Evolutionary conservation across 176 grass and related monocot species (phyloP), one percentile per base, ranked within the genome.

Genomic region (Calamus simplicifolius): DNA sequence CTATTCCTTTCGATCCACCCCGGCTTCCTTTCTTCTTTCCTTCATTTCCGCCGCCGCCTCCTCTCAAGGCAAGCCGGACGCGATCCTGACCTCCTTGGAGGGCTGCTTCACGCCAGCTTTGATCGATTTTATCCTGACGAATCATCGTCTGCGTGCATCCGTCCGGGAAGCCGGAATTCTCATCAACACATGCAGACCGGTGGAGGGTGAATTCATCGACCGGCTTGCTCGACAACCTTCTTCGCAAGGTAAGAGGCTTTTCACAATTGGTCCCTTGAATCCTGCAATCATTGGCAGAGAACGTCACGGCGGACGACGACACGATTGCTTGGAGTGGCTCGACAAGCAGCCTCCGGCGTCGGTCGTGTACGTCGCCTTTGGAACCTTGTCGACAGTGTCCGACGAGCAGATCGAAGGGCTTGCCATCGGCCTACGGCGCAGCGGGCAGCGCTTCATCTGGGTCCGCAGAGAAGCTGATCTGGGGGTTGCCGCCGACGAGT

Each of bases 341-440:
- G 86, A 85, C 74, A 62, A 30, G 62, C 82, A 90, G 64, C 82
- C 78, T 1, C 56, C 57, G 16, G 53, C 48, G 2, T 85, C 82
- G 4, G 86, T 89, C 3, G 10, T 89, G n/a, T 85, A 89, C 51
- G 58, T 89, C n/a, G 82, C 81, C 1, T 89, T 85, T 72, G 86
- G 86, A 16, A 58, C 77, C 0, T 51, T 19, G 17, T 67, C 86
- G 4, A 54, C 74, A 27, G 29, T 85, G 5, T 54, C 77, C 3
- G 53, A 31, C 1, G 73, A 85, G 53, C 86, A 85, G 17, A 43
- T 78, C 51, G 31, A 57, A 6, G 64, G 85, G 57, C 71, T 89
- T 4, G 86, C 81, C 0, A 63, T 66, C 6, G 82, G 66, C 19
- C 68, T 89, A 10, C 48, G 16, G 5, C 48, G 63, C 58, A 87